phyloP scores from a whole-genome alignment of 805 yeast species.

The Komagataella ulmi region DNA sequence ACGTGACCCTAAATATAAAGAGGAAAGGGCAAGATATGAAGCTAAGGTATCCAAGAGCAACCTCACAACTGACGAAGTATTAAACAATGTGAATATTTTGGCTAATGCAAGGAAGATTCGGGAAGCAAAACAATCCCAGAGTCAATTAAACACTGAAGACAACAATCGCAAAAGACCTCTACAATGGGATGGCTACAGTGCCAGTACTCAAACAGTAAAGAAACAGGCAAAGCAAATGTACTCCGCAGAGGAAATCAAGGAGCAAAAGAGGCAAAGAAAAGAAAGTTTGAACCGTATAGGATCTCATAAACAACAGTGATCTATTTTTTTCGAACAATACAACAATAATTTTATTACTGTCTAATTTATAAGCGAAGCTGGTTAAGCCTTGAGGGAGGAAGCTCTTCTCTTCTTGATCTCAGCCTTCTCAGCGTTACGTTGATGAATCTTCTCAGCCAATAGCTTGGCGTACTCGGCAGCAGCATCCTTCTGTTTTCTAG shows the following conservation, averaged over 20 bases:
- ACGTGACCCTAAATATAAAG: constrained; percentile 67
- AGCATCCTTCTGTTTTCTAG: constrained; percentile 99
- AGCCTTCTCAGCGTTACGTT: constrained; percentile 97
- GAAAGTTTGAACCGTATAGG: constrained; percentile 9
- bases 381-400: constrained; percentile 88
- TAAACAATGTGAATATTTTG: constrained; percentile 40
- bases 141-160: background rate
- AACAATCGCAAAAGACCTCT: constrained; percentile 10
- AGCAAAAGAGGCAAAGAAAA: constrained; percentile 8
- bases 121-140: constrained; percentile 2
- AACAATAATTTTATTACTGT: background rate
- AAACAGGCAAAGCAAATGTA: constrained; percentile 7
- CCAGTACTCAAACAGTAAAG: constrained; percentile 13
- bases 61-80: constrained; percentile 43
- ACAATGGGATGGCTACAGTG: constrained; percentile 21
- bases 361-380: constrained; percentile 2
- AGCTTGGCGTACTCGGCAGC: constrained; percentile 99
- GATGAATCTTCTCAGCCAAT: constrained; percentile 95
- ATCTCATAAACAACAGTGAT: constrained; percentile 3
- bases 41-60: constrained; percentile 29
- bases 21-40: constrained; percentile 51
- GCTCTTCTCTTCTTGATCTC: constrained; percentile 99
- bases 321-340: background rate
- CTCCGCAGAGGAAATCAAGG: constrained; percentile 12
- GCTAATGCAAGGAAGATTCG: constrained; percentile 7